Percentiles rank a stretch among this genome's conserved stretches.
These are phyloP conservation scores for Phytopythium mirpurense DNA, from an alignment of 352 stramenopile genomes.

Conservation along the genomic window DNA sequence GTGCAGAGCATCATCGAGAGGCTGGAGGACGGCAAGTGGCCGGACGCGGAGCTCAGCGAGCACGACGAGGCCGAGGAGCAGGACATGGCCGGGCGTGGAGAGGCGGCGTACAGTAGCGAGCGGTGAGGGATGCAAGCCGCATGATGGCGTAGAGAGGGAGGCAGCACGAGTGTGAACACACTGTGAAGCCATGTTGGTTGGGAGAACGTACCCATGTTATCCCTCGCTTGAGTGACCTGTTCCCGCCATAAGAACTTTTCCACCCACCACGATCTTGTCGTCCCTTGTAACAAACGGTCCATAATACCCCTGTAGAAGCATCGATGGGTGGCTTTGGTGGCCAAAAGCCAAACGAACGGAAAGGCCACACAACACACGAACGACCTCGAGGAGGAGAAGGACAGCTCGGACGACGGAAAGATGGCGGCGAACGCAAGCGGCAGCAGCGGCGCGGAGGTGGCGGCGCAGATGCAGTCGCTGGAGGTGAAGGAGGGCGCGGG, in stretches of 20 bases:
- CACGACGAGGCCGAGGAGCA: neutral
- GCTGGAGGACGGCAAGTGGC: slow-evolving; percentile 22
- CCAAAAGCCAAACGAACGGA: slow-evolving; percentile 1
- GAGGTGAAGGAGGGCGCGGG: slow-evolving; percentile 10
- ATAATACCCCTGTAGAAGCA: no score
- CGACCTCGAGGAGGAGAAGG: neutral
- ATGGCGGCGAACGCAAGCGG: slow-evolving; percentile 1
- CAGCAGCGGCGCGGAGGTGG: neutral
- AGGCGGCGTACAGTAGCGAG: neutral
- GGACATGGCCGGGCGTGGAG: neutral
- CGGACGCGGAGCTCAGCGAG: slow-evolving; percentile 1
- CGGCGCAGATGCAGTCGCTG: slow-evolving; percentile 7
- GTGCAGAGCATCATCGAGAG: slow-evolving; percentile 61
- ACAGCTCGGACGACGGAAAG: neutral
- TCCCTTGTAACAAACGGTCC: neutral
- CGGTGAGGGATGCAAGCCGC: neutral
- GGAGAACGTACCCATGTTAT: no score
- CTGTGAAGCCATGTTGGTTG: no score
- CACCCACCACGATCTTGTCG: no score
- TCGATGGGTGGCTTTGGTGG: slow-evolving; percentile 2
- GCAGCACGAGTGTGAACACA: no score
- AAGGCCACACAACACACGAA: no score
- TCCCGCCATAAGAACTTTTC: no score
- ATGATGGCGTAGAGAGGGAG: neutral
- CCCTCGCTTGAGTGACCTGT: neutral